Evolutionary conservation across 306 rosid genomes (phyloP).

Genomic region (cucumber (Cucumis sativus)): DNA sequence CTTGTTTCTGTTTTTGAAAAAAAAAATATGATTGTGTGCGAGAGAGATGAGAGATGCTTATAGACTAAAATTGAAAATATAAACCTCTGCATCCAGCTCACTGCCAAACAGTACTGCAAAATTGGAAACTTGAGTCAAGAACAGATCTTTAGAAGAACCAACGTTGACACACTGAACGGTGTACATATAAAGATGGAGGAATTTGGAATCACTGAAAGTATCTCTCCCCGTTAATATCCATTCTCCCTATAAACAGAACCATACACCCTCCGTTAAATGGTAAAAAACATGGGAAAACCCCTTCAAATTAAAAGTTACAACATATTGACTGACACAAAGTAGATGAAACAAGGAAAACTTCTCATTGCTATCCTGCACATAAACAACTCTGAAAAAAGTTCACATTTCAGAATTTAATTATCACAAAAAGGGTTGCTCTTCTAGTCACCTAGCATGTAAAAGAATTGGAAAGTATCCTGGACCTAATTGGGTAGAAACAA

Average conservation of each 20-base stretch:
- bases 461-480: not conserved
- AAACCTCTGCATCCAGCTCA: conserved; percentile 99
- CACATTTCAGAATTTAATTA: not conserved
- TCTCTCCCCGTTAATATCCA: conserved; percentile 89
- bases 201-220: conserved; percentile 38
- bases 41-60: conserved; percentile 1
- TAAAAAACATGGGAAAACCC: not conserved
- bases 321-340: not conserved
- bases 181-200: conserved; percentile 62
- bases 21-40: not conserved
- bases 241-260: conserved; percentile 61
- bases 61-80: conserved; percentile 9
- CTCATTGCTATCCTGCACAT: not conserved
- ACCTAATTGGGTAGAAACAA: conserved; percentile 22
- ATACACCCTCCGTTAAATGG: not conserved
- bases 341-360: not conserved
- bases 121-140: conserved; percentile 87
- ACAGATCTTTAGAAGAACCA: conserved; percentile 83
- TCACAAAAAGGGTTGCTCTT: not conserved
- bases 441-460: not conserved
- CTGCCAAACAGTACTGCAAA: conserved; percentile 86
- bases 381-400: not conserved
- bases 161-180: conserved; percentile 47
- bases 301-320: not conserved
- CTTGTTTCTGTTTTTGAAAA: too few species aligned